Conservation (phyloP, 1,284 basidiomycete genomes). For the Sporisorium reilianum region DNA sequence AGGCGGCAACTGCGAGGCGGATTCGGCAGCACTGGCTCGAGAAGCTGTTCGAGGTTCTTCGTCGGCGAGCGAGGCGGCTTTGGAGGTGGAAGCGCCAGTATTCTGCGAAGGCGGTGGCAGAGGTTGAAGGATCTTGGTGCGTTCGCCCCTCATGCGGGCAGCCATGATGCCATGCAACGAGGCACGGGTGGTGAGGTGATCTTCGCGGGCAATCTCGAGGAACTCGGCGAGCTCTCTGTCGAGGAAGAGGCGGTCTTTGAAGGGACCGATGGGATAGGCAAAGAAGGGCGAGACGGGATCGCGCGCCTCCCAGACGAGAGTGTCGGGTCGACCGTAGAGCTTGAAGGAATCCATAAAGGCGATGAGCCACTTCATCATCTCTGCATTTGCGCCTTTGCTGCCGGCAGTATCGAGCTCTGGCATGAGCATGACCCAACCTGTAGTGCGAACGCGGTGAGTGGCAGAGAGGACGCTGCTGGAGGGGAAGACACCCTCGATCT, state of each 20-base stretch:
- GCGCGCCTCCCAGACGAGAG: conserved; percentile 65
- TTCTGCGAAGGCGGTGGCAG: conserved; percentile 56
- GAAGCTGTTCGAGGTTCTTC: conserved; percentile 23
- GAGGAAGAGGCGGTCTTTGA: conserved; percentile 80
- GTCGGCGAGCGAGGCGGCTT: background rate
- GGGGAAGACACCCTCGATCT: conserved; percentile 66
- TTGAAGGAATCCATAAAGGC: conserved; percentile 71
- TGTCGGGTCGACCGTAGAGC: conserved; percentile 63
- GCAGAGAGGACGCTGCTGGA: conserved; percentile 71
- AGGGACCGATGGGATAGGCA: conserved; percentile 70
- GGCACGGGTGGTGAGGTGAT: conserved; percentile 59
- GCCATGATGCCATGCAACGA: conserved; percentile 67
- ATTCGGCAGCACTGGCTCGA: conserved; percentile 24
- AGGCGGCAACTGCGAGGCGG: conserved; percentile 41
- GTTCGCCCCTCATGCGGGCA: conserved; percentile 66
- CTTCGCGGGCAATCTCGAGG: conserved; percentile 81
- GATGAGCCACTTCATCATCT: conserved; percentile 95
- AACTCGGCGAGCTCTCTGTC: conserved; percentile 84
- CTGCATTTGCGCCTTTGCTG: conserved; percentile 75
- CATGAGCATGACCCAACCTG: conserved; percentile 70
- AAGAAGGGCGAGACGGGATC: conserved; percentile 71
- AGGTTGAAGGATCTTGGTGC: conserved; percentile 64
- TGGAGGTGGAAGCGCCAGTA: conserved; percentile 6
- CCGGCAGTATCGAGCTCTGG: conserved; percentile 74
- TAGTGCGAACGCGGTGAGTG: conserved; percentile 73